phyloP scores from a whole-genome alignment of 176 grass and related monocot species.

The Aegilops tauschii region DNA sequence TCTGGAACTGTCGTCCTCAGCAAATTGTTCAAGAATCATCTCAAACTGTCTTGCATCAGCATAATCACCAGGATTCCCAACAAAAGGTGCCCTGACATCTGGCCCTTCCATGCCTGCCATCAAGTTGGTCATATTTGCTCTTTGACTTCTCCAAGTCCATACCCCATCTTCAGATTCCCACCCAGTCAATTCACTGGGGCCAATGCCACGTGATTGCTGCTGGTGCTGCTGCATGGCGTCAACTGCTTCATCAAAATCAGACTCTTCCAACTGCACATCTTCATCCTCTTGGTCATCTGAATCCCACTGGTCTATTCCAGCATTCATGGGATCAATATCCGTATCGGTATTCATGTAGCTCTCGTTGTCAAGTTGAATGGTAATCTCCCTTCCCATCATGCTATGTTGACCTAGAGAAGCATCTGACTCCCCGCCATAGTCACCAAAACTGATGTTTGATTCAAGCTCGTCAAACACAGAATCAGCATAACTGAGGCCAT shows the following conservation, averaged over 20 bases:
- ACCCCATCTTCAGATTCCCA: conserved; percentile 36
- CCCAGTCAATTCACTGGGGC: conserved; percentile 16
- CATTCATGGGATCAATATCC: conserved; percentile 90
- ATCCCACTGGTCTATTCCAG: conserved; percentile 64
- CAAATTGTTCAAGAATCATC: conserved; percentile 76
- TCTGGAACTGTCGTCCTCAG: conserved; percentile 52
- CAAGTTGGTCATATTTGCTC: conserved; percentile 21
- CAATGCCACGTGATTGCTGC: conserved; percentile 30
- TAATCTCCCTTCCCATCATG: conserved; percentile 41
- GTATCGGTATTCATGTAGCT: conserved; percentile 61
- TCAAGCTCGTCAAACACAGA: conserved; percentile 72
- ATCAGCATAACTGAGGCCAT: conserved; percentile 43
- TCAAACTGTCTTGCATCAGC: conserved; percentile 70
- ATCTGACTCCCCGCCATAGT: conserved; percentile 73
- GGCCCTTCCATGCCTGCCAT: conserved; percentile 23
- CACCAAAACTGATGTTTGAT: conserved; percentile 68
- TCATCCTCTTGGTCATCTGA: conserved; percentile 60
- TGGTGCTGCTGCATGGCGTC: conserved; percentile 18
- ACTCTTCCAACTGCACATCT: conserved; percentile 45
- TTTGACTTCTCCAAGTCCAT: conserved; percentile 38
- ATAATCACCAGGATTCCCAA: conserved; percentile 70
- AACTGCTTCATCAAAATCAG: conserved; percentile 52
- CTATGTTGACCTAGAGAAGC: conserved; percentile 57
- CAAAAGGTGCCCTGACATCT: conserved; percentile 38
- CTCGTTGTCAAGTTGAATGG: conserved; percentile 53